Percentiles rank a stretch among this genome's conserved stretches.
Conservation (phyloP, 2,329 filamentous ascomycete genomes). For the Colletotrichum sidae region DNA sequence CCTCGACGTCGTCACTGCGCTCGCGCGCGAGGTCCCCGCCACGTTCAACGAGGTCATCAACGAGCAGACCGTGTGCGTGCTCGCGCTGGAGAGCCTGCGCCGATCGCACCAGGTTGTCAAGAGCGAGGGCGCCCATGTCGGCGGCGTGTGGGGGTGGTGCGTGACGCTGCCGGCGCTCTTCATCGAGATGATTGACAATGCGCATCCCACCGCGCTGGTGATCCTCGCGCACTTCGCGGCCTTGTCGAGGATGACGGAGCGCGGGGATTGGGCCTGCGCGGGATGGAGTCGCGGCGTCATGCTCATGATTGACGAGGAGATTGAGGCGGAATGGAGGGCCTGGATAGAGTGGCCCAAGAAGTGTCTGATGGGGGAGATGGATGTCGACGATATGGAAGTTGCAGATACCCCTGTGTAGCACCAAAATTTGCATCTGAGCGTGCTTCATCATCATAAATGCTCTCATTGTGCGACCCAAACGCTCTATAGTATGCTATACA, state of each 20-base stretch:
- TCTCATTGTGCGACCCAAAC: neutral
- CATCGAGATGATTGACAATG: conserved; percentile 36
- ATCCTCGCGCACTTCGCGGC: conserved; percentile 12
- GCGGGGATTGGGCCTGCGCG: conserved; percentile 26
- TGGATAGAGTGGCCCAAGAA: conserved; percentile 39
- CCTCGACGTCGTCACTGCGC: conserved; percentile 32
- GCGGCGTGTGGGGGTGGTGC: conserved; percentile 36
- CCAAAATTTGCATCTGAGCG: no score
- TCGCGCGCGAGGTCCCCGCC: conserved; percentile 32
- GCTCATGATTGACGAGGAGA: conserved; percentile 29
- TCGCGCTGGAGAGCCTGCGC: conserved; percentile 37
- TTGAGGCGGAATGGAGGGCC: conserved; percentile 29
- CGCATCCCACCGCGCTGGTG: conserved; percentile 32
- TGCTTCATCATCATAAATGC: neutral
- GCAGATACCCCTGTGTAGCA: conserved; percentile 15
- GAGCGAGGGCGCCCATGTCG: conserved; percentile 6
- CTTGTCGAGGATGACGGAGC: conserved; percentile 16
- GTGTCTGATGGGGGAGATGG: conserved; percentile 32
- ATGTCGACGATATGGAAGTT: conserved; percentile 37
- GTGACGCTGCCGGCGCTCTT: conserved; percentile 35
- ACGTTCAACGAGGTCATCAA: conserved; percentile 26
- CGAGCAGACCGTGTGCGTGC: conserved; percentile 29
- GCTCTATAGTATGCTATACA: no score
- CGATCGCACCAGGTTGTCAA: conserved; percentile 17
- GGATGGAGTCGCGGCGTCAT: conserved; percentile 38